Evolutionary conservation across 441 rosid genomes (phyloP), one percentile per base, ranked within the genome.

Genomic region (Gossypium davidsonii): DNA sequence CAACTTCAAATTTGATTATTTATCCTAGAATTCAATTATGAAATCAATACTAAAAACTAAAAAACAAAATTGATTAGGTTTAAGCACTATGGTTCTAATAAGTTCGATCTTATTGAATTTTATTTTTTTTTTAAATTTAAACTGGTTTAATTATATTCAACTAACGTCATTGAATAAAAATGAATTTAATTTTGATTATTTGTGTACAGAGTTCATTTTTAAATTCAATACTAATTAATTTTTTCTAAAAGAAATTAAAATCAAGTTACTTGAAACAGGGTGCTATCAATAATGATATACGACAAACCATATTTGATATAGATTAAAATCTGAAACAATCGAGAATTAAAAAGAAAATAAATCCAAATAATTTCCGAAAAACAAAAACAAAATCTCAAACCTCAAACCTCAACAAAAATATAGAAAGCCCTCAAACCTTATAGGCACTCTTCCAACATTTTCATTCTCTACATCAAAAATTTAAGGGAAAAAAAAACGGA

Each of bases 361-460:
- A 28, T 46, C 17, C 39, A 48, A 49, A 26, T 31, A 31, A 17
- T 10, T 56, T 70, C 42, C 52, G n/a, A 28, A 21, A 15, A 34
- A 34, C 7, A 34, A 34, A 42, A 15, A 37, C 8, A 82, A 64
- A 75, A 59, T 12, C 71, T 73, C 76, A 67, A 77, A 57, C 79
- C 71, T 73, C 76, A 67, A 77, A 57, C 79, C 72, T 74, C 52
- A 5, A 3, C n/a, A 64, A 64, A 12, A 58, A 56, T 59, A 78
- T 74, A 78, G 68, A 74, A 81, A 77, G 63, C 70, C 61, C 79
- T 64, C 75, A 70, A 73, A 6, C 39, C 1, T 73, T 72, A 74
- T 70, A 14, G 71, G 68, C 80, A 81, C 82, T 77, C 83, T 77
- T 62, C 82, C 72, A 73, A 59, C 77, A 63, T 73, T 69, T 72